phyloP scores from a whole-genome alignment of 1,284 basidiomycete species.

The Pyrrhoderma lamaoense region DNA sequence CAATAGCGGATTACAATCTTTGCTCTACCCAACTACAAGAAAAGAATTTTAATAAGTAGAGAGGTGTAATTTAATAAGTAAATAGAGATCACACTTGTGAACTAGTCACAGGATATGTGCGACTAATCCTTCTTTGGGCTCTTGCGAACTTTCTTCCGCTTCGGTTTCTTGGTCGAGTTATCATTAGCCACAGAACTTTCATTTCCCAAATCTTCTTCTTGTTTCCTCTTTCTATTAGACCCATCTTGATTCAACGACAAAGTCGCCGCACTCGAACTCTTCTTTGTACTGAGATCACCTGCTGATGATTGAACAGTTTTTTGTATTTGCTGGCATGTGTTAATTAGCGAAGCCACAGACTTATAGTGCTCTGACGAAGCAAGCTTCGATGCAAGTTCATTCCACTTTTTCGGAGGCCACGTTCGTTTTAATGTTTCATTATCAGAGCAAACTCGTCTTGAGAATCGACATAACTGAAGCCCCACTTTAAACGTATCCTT shows the following conservation, averaged over 20 bases:
- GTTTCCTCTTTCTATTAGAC: constrained; percentile 20
- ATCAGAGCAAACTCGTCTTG: constrained; percentile 35
- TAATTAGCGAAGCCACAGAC: constrained; percentile 36
- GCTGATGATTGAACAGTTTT: constrained; percentile 16
- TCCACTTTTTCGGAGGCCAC: constrained; percentile 43
- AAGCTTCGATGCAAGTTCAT: constrained; percentile 31
- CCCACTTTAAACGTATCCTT: constrained; percentile 79
- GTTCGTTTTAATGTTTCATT: constrained; percentile 20
- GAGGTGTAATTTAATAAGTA: no score
- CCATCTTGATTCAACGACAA: background rate
- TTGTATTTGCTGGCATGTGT: constrained; percentile 43
- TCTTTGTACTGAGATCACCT: constrained; percentile 16
- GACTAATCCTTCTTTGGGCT: no score
- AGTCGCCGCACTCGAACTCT: background rate
- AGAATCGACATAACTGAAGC: constrained; percentile 59
- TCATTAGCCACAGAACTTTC: constrained; percentile 25
- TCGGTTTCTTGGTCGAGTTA: constrained; percentile 33
- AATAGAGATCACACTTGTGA: no score
- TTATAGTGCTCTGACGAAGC: constrained; percentile 38
- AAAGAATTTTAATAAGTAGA: no score
- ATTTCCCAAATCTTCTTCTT: constrained; percentile 21
- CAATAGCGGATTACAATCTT: no score
- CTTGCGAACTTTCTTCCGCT: constrained; percentile 42
- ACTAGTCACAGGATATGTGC: no score
- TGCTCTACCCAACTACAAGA: no score